A percentile compares a stretch with the other conserved stretches of the same genome.
These are phyloP conservation scores for Terana coerulea DNA, from an alignment of 768 basidiomycete genomes.

Conservation along the genomic window DNA sequence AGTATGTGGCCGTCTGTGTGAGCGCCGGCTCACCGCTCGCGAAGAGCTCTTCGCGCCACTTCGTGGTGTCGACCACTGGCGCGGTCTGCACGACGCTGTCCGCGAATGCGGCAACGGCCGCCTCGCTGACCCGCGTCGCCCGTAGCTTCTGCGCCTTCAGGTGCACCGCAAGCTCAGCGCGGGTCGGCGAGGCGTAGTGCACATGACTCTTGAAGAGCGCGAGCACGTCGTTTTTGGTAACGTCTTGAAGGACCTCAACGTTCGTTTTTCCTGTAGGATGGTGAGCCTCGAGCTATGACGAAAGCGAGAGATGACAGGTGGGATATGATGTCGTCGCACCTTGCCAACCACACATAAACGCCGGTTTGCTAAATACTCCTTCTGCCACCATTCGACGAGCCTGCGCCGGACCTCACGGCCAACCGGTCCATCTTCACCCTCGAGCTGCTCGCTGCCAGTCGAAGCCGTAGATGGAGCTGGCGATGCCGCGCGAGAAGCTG, in stretches of 20 bases:
- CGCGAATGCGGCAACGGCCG: constrained; percentile 63
- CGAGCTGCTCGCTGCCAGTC: constrained; percentile 57
- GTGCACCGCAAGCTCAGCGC: constrained; percentile 85
- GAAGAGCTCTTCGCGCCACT: constrained; percentile 49
- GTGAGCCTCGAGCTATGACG: not conserved
- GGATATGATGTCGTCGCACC: constrained; percentile 36
- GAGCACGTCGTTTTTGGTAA: constrained; percentile 76
- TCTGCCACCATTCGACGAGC: constrained; percentile 80
- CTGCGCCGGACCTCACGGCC: constrained; percentile 79
- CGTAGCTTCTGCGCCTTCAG: constrained; percentile 66
- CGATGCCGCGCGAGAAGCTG: constrained; percentile 54
- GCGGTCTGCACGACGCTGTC: constrained; percentile 43
- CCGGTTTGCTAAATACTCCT: constrained; percentile 81
- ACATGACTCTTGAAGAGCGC: constrained; percentile 65
- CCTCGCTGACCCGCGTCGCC: constrained; percentile 56
- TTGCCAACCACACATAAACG: constrained; percentile 73
- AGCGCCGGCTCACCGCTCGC: constrained; percentile 52
- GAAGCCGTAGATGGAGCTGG: constrained; percentile 48
- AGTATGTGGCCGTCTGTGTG: constrained; percentile 61
- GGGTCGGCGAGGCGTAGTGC: constrained; percentile 62
- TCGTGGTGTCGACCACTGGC: constrained; percentile 46
- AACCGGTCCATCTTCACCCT: constrained; percentile 72
- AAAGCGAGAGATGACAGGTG: not conserved
- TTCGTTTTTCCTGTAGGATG: constrained; percentile 61
- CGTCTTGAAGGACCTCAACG: constrained; percentile 53